Conservation (phyloP, 2,329 filamentous ascomycete genomes). For the Grosmannia huntii region DNA sequence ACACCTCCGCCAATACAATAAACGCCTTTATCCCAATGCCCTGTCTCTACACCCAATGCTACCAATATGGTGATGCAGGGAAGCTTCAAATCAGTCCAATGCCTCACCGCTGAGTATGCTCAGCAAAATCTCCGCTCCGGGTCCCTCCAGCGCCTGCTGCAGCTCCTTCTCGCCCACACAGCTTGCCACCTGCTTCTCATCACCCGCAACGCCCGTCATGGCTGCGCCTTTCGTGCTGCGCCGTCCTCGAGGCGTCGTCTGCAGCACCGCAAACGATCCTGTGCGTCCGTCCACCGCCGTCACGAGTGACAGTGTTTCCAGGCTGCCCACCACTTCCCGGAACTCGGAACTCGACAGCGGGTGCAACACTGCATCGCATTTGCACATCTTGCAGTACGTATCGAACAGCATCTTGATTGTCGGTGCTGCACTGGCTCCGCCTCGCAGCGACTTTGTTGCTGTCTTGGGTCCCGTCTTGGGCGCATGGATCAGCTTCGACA, state of each 20-base stretch:
- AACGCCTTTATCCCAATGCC: background rate
- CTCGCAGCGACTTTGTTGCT: constrained; percentile 20
- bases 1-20: background rate
- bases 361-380: constrained; percentile 75
- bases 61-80: background rate
- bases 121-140: constrained; percentile 47
- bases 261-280: constrained; percentile 49
- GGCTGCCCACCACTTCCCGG: constrained; percentile 75
- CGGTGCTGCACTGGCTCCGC: constrained; percentile 39
- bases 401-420: constrained; percentile 77
- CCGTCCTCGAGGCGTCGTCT: constrained; percentile 60
- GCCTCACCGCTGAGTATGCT: constrained; percentile 50
- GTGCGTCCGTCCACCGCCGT: constrained; percentile 57
- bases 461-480: constrained; percentile 34
- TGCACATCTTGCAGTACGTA: constrained; percentile 73
- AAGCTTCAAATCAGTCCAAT: constrained; percentile 25
- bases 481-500: constrained; percentile 18
- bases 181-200: constrained; percentile 69
- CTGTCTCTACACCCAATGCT: background rate
- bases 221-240: constrained; percentile 28
- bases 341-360: constrained; percentile 88
- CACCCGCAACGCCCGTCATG: constrained; percentile 38
- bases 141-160: constrained; percentile 51
- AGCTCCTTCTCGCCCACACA: constrained; percentile 73
- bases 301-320: constrained; percentile 79